These are phyloP conservation scores for Lentinula aciculospora DNA, from an alignment of 768 basidiomycete genomes.

Conservation along the genomic window DNA sequence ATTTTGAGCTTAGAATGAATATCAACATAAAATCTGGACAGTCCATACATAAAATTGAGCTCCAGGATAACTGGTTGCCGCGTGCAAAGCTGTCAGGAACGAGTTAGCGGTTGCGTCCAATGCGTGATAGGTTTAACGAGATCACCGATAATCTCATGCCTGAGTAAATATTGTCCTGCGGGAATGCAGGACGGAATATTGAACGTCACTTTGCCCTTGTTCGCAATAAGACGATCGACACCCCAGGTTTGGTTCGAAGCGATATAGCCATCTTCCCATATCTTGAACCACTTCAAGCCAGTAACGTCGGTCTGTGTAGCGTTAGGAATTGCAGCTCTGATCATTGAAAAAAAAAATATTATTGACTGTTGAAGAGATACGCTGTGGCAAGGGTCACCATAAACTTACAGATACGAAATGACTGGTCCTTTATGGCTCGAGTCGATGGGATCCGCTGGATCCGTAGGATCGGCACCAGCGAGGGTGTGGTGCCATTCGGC, in stretches of 20 bases:
- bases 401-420: slow-evolving; percentile 29
- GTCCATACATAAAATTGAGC: slow-evolving; percentile 39
- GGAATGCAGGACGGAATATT: slow-evolving; percentile 33
- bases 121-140: neutral
- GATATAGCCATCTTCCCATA: slow-evolving; percentile 27
- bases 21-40: neutral
- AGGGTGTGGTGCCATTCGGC: slow-evolving; percentile 37
- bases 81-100: slow-evolving; percentile 12
- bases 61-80: slow-evolving; percentile 26
- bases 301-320: slow-evolving; percentile 32
- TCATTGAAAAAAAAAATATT: too few relatives aligned
- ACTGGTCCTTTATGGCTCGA: slow-evolving; percentile 31
- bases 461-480: slow-evolving; percentile 26
- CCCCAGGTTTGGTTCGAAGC: slow-evolving; percentile 28
- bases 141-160: slow-evolving; percentile 36
- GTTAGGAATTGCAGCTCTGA: slow-evolving; percentile 31
- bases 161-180: slow-evolving; percentile 35
- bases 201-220: slow-evolving; percentile 38
- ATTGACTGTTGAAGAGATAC: too few relatives aligned
- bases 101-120: neutral
- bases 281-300: slow-evolving; percentile 44
- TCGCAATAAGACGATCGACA: slow-evolving; percentile 33
- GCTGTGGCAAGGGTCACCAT: neutral
- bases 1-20: neutral
- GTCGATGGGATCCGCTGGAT: slow-evolving; percentile 34